Evolutionary conservation across 140 eudicot genomes (phyloP).

Genomic region (Oenanthe javanica): DNA sequence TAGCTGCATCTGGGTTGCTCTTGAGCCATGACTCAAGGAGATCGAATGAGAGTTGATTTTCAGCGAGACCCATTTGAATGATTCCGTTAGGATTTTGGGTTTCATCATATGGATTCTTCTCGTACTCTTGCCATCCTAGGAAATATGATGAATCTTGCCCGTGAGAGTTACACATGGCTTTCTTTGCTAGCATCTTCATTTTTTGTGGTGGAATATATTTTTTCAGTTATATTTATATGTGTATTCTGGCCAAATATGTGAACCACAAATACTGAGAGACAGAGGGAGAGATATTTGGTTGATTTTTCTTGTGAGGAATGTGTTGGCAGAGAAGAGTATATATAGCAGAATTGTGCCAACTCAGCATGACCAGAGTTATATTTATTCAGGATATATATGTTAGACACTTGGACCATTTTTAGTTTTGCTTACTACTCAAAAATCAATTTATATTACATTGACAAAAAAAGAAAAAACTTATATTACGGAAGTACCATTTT

Average conservation of each 20-base stretch:
- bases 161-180: conserved; percentile 66
- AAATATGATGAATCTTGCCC: conserved; percentile 97
- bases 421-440: not conserved
- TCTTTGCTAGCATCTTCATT: conserved; percentile 57
- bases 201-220: not conserved
- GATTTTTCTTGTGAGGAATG: conserved; percentile 14
- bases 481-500: not conserved
- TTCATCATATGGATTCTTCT: conserved; percentile 40
- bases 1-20: conserved; percentile 42
- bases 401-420: not conserved
- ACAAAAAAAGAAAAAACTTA: no score
- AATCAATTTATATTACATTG: no score
- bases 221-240: not conserved
- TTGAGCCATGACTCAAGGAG: conserved; percentile 48
- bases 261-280: not conserved
- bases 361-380: not conserved
- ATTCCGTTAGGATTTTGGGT: conserved; percentile 34
- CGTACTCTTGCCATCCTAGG: conserved; percentile 94
- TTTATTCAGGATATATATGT: conserved; percentile 8
- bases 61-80: conserved; percentile 58
- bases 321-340: conserved; percentile 12
- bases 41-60: conserved; percentile 57
- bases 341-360: conserved; percentile 19
- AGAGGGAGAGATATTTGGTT: not conserved
- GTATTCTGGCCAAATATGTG: not conserved